Conservation (phyloP, 495 filamentous ascomycete species). For the Glarea lozoyensis region DNA sequence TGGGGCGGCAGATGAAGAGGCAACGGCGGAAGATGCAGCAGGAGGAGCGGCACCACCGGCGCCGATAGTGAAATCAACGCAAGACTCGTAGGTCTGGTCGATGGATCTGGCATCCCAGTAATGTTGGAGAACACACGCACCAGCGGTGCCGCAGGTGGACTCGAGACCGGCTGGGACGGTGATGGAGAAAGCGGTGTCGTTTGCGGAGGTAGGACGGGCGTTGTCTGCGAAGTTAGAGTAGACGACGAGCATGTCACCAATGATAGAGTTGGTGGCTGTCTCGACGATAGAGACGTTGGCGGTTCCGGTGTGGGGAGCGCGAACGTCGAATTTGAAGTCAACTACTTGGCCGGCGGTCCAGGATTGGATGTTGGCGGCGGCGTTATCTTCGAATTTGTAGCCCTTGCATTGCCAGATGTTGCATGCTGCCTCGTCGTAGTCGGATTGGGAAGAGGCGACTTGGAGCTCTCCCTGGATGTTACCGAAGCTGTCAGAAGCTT, state of each 20-base stretch:
- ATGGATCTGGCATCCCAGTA: conserved; percentile 60
- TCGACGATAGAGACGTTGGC: conserved; percentile 66
- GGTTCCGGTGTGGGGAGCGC: conserved; percentile 54
- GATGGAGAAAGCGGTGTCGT: conserved; percentile 55
- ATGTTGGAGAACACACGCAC: conserved; percentile 59
- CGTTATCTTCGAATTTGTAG: conserved; percentile 48
- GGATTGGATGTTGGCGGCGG: conserved; percentile 11
- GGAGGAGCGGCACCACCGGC: neutral
- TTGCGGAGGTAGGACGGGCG: conserved; percentile 36
- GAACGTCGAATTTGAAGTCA: conserved; percentile 33
- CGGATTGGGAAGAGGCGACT: conserved; percentile 33
- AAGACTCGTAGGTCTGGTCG: conserved; percentile 66
- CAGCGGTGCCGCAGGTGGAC: conserved; percentile 49
- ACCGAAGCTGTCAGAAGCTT: conserved; percentile 42
- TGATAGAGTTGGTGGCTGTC: conserved; percentile 48
- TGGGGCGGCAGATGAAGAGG: conserved; percentile 9
- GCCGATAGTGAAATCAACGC: conserved; percentile 56
- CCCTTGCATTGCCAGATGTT: conserved; percentile 51
- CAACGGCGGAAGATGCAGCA: conserved; percentile 21
- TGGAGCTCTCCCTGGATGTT: conserved; percentile 46
- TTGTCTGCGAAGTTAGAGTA: conserved; percentile 51
- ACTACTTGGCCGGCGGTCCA: conserved; percentile 16
- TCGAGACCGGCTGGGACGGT: conserved; percentile 53
- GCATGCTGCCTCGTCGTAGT: conserved; percentile 32
- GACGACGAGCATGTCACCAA: conserved; percentile 42